These are phyloP conservation scores for Myxozyma neglecta DNA, from an alignment of 805 yeast species.

Conservation along the genomic window DNA sequence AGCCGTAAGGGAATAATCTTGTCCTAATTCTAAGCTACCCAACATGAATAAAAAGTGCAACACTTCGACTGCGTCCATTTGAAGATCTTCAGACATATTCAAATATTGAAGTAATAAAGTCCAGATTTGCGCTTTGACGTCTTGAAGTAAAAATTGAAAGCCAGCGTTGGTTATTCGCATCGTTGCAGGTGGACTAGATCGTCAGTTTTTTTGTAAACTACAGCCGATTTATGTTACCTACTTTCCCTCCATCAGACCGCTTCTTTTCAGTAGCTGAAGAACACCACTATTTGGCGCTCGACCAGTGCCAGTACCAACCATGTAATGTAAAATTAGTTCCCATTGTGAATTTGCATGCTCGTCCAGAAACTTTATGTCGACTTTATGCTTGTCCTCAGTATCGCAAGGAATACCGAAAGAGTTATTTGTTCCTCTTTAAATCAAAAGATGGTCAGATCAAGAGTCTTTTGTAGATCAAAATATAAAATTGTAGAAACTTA, in stretches of 20 bases:
- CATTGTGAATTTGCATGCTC: conserved; percentile 81
- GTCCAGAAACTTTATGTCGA: conserved; percentile 68
- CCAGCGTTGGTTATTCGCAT: conserved; percentile 85
- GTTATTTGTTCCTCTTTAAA: conserved; percentile 47
- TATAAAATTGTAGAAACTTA: conserved; percentile 32
- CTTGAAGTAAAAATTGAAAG: conserved; percentile 90
- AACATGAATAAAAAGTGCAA: conserved; percentile 89
- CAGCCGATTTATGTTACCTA: not conserved
- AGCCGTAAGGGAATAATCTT: conserved; percentile 70
- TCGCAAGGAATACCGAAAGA: conserved; percentile 77
- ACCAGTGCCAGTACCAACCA: conserved; percentile 88
- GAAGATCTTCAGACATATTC: conserved; percentile 74
- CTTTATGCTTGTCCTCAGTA: conserved; percentile 54
- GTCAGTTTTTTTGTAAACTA: not conserved
- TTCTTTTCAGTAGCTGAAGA: conserved; percentile 67
- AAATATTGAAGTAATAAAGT: conserved; percentile 82
- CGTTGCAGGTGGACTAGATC: conserved; percentile 36
- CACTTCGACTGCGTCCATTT: conserved; percentile 96
- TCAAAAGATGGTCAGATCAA: not conserved
- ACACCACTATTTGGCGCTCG: conserved; percentile 80
- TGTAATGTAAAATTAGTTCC: conserved; percentile 93
- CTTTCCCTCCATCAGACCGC: conserved; percentile 76
- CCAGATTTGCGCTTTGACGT: conserved; percentile 94
- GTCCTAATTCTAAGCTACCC: conserved; percentile 89
- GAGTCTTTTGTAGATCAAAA: not conserved